Evolutionary conservation across 805 yeast species (phyloP).

Genomic region (Deakozyma indianensis): DNA sequence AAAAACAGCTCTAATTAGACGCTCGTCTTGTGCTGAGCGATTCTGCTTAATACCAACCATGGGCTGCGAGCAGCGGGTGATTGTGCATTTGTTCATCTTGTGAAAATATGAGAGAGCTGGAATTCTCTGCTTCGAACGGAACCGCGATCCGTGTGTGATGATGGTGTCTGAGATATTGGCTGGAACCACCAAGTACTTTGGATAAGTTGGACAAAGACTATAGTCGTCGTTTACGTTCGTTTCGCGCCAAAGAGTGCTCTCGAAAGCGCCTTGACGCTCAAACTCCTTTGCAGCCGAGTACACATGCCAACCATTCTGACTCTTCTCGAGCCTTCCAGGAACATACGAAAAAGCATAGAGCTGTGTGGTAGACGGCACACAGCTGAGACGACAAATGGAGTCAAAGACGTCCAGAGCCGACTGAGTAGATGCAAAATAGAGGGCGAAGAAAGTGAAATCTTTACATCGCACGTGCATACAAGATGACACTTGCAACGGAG

Average conservation of each 20-base stretch:
- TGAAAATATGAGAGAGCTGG: conserved; percentile 75
- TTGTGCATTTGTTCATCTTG: conserved; percentile 45
- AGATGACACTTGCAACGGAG: conserved; percentile 19
- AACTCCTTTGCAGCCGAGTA: conserved; percentile 55
- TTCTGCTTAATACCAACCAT: conserved; percentile 78
- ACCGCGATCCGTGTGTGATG: conserved; percentile 69
- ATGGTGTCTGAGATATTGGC: conserved; percentile 66
- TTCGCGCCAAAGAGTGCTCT: conserved; percentile 46
- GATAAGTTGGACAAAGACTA: conserved; percentile 59
- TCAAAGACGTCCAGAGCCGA: conserved; percentile 61
- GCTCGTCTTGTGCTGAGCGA: conserved; percentile 85
- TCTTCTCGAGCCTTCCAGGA: conserved; percentile 57
- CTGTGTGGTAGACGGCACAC: conserved; percentile 34
- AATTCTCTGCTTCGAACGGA: conserved; percentile 70
- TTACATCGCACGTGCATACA: conserved; percentile 62
- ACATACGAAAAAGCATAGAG: conserved; percentile 74
- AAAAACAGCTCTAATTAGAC: conserved; percentile 60
- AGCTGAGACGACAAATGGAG: conserved; percentile 51
- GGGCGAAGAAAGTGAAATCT: conserved; percentile 69
- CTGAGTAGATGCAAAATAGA: conserved; percentile 49
- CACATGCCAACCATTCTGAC: conserved; percentile 56
- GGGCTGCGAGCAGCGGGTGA: conserved; percentile 87
- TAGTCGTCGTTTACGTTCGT: conserved; percentile 46
- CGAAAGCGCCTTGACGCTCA: conserved; percentile 50
- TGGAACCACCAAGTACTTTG: conserved; percentile 56